Evolutionary conservation across 108 stramenopile species (phyloP), one percentile per base, ranked within the genome.

Genomic region (Hondaea fermentalgiana): DNA sequence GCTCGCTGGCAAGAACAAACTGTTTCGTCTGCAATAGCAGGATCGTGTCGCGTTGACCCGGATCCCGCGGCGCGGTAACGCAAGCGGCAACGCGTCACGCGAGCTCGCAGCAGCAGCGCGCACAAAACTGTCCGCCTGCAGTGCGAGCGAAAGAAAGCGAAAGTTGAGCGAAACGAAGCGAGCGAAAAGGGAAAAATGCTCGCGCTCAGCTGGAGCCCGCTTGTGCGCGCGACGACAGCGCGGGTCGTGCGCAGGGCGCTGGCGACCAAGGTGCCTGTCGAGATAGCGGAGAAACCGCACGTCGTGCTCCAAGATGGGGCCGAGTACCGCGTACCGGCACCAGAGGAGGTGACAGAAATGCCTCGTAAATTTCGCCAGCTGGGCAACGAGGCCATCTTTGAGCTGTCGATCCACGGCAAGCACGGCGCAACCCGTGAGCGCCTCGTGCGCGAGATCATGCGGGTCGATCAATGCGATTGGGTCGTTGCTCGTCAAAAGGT

Each of bases 381-480:
- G 51, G 4, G 49, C 4, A 83, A 83, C 51, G 76, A 83, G 25
- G 3, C n/a, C 49, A 53, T 83, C 4, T 83, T 83, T 53, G 49
- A 53, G 16, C 76, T 83, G 23, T 12, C 76, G 1, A 83, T 83
- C 51, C 49, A 53, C 51, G 76, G 76, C 19, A 47, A 83, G 25
- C 76, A 83, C 51, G 76, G 76, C 49, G 76, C 76, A 3, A 83
- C 76, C 6, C 76, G 76, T 12, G 76, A 83, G 51, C 76, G 76
- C 25, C 76, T 83, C 28, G 76, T 83, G 45, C 76, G 76, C 49
- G 51, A 83, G 25, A 83, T 83, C 60, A 88, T 88, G 88, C 45
- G 44, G 14, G 88, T 88, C 44, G 88, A 88, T 5, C 10, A 69
- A 4, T 19, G 16, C 60, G 17, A 5, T 3, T 88, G 60, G 60